A percentile compares a stretch with the other conserved stretches of the same genome.
Conservation (phyloP, 352 stramenopile species). For the Pythium brassicae region DNA sequence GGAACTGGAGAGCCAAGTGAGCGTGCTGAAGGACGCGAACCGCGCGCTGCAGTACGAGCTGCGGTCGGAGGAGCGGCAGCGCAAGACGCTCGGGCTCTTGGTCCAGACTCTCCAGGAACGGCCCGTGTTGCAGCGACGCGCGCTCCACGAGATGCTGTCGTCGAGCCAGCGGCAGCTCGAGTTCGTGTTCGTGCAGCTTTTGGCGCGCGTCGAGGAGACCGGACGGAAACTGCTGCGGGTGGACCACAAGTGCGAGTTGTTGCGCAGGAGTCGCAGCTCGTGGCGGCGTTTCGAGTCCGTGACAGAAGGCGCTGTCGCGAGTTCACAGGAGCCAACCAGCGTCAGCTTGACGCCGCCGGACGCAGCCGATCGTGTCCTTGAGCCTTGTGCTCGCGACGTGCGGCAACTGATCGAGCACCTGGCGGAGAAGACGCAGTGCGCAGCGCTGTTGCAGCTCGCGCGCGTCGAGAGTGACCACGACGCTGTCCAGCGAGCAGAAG, state of each 20-base stretch:
- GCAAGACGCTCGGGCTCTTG: conserved; percentile 19
- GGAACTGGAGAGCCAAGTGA: conserved; percentile 10
- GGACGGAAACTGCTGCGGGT: conserved; percentile 4
- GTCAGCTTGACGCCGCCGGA: background rate
- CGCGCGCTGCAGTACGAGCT: conserved; percentile 11
- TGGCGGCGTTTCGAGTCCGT: background rate
- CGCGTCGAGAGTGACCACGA: background rate
- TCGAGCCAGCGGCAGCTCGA: conserved; percentile 29
- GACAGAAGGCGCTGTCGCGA: background rate
- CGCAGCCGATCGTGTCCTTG: background rate
- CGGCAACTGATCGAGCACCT: conserved; percentile 4
- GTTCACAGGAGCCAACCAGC: no score
- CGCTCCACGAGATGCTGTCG: conserved; percentile 37
- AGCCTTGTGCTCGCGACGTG: background rate
- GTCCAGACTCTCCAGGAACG: conserved; percentile 43
- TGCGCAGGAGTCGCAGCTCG: background rate
- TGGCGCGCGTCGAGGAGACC: conserved; percentile 4
- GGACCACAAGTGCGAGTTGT: conserved; percentile 4
- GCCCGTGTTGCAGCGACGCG: conserved; percentile 30
- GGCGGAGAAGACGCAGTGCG: background rate
- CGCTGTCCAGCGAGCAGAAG: background rate
- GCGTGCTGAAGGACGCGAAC: conserved; percentile 12
- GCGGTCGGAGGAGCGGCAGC: conserved; percentile 10
- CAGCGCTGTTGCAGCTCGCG: background rate
- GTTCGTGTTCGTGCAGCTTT: conserved; percentile 21